Evolutionary conservation across 2,329 filamentous ascomycete species (phyloP).

Genomic region (Parascedosporium putredinis): DNA sequence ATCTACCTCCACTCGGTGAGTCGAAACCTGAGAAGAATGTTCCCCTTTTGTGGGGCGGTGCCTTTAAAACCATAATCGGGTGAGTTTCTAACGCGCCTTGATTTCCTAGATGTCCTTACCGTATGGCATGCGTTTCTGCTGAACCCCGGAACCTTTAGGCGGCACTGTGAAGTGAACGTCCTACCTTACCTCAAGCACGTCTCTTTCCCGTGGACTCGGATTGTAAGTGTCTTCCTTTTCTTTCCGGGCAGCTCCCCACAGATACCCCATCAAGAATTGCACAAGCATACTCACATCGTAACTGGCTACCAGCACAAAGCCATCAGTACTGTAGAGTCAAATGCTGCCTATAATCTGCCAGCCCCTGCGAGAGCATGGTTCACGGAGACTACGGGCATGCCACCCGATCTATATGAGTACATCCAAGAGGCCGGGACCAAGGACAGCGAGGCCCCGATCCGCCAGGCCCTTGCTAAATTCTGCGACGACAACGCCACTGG

Average conservation of each 20-base stretch:
- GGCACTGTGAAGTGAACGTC: background rate
- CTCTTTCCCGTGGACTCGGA: constrained; percentile 1
- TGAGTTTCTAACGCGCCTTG: no score
- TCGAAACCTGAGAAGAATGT: background rate
- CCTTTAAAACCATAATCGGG: no score
- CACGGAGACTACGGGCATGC: background rate
- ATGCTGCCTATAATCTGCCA: background rate
- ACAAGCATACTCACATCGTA: no score
- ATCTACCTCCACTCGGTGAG: constrained; percentile 5
- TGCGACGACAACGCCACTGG: background rate
- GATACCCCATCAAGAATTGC: background rate
- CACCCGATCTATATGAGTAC: background rate
- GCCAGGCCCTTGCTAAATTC: background rate
- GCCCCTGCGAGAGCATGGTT: background rate
- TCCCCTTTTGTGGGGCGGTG: constrained; percentile 11
- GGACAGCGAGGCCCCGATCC: background rate
- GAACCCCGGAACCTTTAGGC: constrained; percentile 16
- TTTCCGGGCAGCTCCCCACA: background rate
- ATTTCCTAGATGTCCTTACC: constrained; percentile 22
- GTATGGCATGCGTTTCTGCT: constrained; percentile 26
- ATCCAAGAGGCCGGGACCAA: background rate
- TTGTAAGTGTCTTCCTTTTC: background rate
- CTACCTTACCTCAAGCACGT: background rate
- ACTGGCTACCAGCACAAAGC: no score
- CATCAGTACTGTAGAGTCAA: background rate